Conservation (phyloP, 139 green algal genomes). For the Ettlia oleoabundans region DNA sequence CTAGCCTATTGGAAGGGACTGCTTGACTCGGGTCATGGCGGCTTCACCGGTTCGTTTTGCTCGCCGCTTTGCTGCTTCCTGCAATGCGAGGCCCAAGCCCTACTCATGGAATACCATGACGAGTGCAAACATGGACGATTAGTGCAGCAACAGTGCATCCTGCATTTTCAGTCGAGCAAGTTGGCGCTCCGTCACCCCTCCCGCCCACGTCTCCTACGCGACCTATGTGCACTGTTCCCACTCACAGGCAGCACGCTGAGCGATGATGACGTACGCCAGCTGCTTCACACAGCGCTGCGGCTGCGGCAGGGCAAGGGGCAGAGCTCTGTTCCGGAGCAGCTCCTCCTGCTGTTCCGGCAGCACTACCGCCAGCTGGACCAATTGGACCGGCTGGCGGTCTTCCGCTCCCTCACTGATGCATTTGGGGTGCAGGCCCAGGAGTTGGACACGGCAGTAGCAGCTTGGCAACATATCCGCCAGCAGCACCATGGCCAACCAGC, state of each 20-base stretch:
- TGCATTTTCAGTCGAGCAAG: no score
- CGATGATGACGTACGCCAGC: constrained; percentile 27
- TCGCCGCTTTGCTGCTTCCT: no score
- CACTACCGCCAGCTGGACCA: constrained; percentile 23
- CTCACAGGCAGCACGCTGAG: background rate
- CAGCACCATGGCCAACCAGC: background rate
- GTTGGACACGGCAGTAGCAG: constrained; percentile 32
- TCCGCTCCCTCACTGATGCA: constrained; percentile 43
- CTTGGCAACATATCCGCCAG: constrained; percentile 27
- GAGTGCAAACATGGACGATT: no score
- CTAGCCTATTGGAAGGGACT: background rate
- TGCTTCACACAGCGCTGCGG: constrained; percentile 39
- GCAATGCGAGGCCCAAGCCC: no score
- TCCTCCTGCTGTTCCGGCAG: constrained; percentile 31
- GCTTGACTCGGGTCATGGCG: background rate
- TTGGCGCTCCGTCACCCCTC: background rate
- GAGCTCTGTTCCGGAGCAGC: constrained; percentile 44
- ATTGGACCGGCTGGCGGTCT: constrained; percentile 19
- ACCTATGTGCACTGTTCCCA: background rate
- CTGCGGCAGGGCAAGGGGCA: constrained; percentile 36
- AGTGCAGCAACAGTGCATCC: no score
- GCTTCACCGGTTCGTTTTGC: no score
- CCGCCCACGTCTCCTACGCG: no score
- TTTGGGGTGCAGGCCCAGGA: constrained; percentile 45
- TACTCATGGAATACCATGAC: no score